Conservation (phyloP, 352 stramenopile species). For the Globisporangium paroecandrum region DNA sequence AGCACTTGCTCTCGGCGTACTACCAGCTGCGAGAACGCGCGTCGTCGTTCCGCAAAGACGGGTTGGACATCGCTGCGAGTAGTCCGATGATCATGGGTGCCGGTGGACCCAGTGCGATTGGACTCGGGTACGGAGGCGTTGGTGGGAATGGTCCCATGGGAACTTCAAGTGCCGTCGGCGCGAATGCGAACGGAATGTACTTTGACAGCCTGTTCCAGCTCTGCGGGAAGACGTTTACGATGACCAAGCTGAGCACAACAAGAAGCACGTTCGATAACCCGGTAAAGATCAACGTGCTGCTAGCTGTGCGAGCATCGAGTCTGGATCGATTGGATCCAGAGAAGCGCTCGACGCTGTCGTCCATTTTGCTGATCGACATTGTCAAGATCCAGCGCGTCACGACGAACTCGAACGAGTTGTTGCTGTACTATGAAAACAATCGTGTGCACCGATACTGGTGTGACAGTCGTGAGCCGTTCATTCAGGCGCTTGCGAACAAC, state of each 20-base stretch:
- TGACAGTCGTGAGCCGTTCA: conserved; percentile 83
- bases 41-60: conserved; percentile 61
- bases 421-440: conserved; percentile 86
- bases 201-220: conserved; percentile 87
- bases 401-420: conserved; percentile 77
- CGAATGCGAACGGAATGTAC: conserved; percentile 64
- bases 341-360: conserved; percentile 66
- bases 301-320: conserved; percentile 75
- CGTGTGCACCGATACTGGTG: conserved; percentile 86
- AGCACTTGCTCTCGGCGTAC: conserved; percentile 83
- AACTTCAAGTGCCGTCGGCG: conserved; percentile 21
- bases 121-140: conserved; percentile 27
- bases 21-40: conserved; percentile 80
- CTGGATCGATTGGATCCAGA: conserved; percentile 71
- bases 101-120: conserved; percentile 15
- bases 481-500: conserved; percentile 85
- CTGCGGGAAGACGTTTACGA: conserved; percentile 80
- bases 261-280: conserved; percentile 59
- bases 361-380: conserved; percentile 83
- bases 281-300: conserved; percentile 66
- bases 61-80: conserved; percentile 44
- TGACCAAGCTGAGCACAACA: conserved; percentile 84
- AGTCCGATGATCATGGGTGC: conserved; percentile 37
- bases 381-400: conserved; percentile 86
- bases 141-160: conserved; percentile 20